Conservation (phyloP, 192 early-diverging fungal species). For the Coemansia sp. region DNA sequence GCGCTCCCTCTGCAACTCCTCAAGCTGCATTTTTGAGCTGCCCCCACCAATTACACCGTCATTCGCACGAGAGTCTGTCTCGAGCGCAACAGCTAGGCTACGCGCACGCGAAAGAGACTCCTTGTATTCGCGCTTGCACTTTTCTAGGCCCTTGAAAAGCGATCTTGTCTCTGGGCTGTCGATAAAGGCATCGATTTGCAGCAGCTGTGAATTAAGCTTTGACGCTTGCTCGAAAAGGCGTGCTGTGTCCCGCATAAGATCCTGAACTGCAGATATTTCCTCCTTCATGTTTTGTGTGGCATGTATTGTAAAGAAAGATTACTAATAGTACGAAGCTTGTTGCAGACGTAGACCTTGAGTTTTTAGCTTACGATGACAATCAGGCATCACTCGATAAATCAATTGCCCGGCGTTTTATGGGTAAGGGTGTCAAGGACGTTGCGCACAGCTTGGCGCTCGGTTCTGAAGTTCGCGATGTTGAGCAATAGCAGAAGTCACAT, state of each 20-base stretch:
- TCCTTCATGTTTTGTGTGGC: slow-evolving; percentile 25
- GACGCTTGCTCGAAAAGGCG: slow-evolving; percentile 42
- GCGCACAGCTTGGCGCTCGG: too few species aligned
- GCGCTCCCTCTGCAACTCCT: slow-evolving; percentile 25
- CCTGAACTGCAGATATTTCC: slow-evolving; percentile 33
- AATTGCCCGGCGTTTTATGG: too few species aligned
- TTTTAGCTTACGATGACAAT: too few species aligned
- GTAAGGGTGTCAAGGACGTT: too few species aligned
- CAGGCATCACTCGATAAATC: too few species aligned
- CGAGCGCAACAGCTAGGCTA: slow-evolving; percentile 7
- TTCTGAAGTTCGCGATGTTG: too few species aligned
- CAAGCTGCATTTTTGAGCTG: slow-evolving; percentile 1
- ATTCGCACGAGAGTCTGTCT: not conserved
- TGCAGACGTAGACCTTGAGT: not conserved
- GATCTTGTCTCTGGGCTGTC: slow-evolving; percentile 9
- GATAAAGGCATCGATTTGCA: slow-evolving; percentile 45
- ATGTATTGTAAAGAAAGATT: not conserved
- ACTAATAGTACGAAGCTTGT: not conserved
- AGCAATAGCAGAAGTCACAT: not conserved
- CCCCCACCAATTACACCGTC: not conserved
- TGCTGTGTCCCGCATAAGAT: slow-evolving; percentile 50
- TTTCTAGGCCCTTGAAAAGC: slow-evolving; percentile 28
- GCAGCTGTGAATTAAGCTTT: slow-evolving; percentile 37
- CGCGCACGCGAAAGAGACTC: slow-evolving; percentile 24
- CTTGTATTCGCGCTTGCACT: slow-evolving; percentile 31